Evolutionary conservation across 148 eudicot genomes (phyloP), one percentile per base, ranked within the genome.

Genomic region (Diospyros lotus): DNA sequence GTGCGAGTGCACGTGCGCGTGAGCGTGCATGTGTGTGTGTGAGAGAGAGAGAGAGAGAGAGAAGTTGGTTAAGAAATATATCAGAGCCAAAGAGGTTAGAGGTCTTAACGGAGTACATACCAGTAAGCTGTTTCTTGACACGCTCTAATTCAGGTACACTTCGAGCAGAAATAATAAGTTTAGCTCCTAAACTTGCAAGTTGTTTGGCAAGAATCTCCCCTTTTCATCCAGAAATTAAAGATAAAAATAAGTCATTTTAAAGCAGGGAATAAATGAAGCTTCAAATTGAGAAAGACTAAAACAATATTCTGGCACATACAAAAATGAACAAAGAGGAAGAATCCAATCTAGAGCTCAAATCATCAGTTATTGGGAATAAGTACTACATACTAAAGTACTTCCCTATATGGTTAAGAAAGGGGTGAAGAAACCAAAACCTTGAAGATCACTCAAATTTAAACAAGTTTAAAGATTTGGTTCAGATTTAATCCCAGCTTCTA

Each of bases 171-270:
- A 94, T 73, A 51, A 94, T 89, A 64, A 94, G 90, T 83, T 87
- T 94, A 55, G 97, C 97, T 77, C 98, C 98, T 80, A 92, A 88
- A 79, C 81, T 85, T 60, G 96, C 93, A 71, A 92, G 89, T 82
- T 94, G 92, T 77, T 88, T 91, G 66, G 97, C 93, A 80, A 94
- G 93, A 76, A 86, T 77, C 88, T 94, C 95, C 48, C 98, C 97
- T 94, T 79, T 28, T 78, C 42, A 82, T 48, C 68, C 72, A 59
- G 6, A 4, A 8, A 48, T 45, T n/a, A 78, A 63, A 58, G 39
- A 73, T 41, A n/a, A 66, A 60, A 76, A 61, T 53, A 14, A 68
- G 78, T 68, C 55, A 17, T 52, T 68, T 43, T 39, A 52, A 17
- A 69, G 5, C 7, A 69, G 38, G 40, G 59, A 69, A 40, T 13